Conservation (phyloP, 805 yeast genomes). For the Cephaloascus albidus region DNA sequence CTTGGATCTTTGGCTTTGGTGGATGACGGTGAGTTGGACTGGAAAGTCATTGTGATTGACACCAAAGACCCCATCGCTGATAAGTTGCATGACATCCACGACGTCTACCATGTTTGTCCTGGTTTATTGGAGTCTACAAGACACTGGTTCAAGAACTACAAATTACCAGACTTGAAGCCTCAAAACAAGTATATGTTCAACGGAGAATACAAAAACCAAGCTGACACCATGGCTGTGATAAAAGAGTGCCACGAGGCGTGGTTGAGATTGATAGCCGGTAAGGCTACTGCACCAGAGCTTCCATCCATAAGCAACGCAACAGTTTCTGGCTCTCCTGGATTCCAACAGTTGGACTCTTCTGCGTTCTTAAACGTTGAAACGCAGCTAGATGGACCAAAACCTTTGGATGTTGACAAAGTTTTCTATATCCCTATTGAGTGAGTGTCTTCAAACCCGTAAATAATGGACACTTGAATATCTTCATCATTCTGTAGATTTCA, state of each 20-base stretch:
- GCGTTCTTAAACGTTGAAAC: neutral
- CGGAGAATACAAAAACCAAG: conserved; percentile 83
- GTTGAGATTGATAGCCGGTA: conserved; percentile 64
- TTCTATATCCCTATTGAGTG: neutral
- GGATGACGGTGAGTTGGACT: conserved; percentile 86
- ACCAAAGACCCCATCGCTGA: conserved; percentile 78
- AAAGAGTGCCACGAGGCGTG: conserved; percentile 81
- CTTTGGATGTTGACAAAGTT: neutral
- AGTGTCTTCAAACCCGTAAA: no score
- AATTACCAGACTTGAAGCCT: conserved; percentile 97
- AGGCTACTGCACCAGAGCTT: conserved; percentile 37
- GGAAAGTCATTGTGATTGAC: conserved; percentile 89
- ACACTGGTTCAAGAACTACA: conserved; percentile 98
- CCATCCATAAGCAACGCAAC: neutral
- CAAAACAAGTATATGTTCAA: conserved; percentile 94
- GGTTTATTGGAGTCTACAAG: conserved; percentile 89
- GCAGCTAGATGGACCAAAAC: neutral
- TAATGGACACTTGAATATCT: no score
- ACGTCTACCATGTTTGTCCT: conserved; percentile 83
- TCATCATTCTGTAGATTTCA: no score
- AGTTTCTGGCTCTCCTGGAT: neutral
- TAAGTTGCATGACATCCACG: conserved; percentile 82
- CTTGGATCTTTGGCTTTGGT: conserved; percentile 91
- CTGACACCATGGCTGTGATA: conserved; percentile 78
- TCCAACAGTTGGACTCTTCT: neutral